Evolutionary conservation across 768 basidiomycete genomes (phyloP), one percentile per base, ranked within the genome.

Genomic region (Suillus fuscotomentosus): DNA sequence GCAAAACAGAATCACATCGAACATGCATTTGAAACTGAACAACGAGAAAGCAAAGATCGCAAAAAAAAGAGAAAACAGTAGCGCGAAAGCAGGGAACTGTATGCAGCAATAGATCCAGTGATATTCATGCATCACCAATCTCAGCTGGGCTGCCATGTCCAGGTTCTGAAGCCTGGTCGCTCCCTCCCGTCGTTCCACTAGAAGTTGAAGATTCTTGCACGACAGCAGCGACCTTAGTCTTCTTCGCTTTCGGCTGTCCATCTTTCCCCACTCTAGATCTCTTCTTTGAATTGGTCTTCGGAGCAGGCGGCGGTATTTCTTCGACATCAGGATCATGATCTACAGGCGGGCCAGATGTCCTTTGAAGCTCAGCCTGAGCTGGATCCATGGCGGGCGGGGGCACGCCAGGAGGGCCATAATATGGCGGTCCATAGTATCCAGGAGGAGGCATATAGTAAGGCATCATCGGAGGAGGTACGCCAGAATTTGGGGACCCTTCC

Each of bases 391-490:
- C 70, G 31, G 78, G 73, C 39, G 78, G 70, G 66, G 72, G 78
- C 31, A 70, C 68, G 47, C 77, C 67, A 57, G 78, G 65, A 15
- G 74, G 67, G 7, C 71, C 63, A 42, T 77, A 74, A 55, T 76
- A 76, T 0, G 79, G 76, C 10, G 56, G 56, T 11, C 56, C 56
- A 62, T 78, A 83, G 67, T 80, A 81, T 36, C 78, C 77, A 1
- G 79, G 73, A 7, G 78, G 80, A 31, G 79, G 76, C 27, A 80
- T 22, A 55, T 79, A 81, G 66, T 79, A 79, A 5, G 76, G 67
- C 6, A 77, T 72, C 67, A 74, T 72, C 13, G 75, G 70, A 41
- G 71, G 72, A 45, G 76, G 75, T 38, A 13, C 66, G 6, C 68
- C 67, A 63, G 72, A 76, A 20, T 75, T 78, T 6, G 75, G 60